Conservation (phyloP, 768 basidiomycete genomes). For the Trametes gibbosa region DNA sequence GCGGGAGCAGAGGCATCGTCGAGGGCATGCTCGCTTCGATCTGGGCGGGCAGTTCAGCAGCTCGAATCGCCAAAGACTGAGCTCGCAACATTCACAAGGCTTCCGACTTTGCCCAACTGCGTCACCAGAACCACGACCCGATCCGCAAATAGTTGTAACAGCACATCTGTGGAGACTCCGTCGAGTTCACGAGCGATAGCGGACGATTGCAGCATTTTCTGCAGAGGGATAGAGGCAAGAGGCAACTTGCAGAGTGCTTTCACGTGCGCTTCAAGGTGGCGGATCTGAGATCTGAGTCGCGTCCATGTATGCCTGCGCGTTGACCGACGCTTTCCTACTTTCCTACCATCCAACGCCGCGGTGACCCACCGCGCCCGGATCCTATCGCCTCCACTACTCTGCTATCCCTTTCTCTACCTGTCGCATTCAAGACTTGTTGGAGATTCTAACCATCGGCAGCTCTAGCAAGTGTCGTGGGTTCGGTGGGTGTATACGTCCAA, state of each 20-base stretch:
- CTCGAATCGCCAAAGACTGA: background rate
- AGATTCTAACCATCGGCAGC: no score
- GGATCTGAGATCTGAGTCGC: no score
- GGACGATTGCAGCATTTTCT: conserved; percentile 40
- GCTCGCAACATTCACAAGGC: conserved; percentile 49
- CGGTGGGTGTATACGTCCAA: background rate
- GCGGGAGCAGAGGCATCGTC: conserved; percentile 49
- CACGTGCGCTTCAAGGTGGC: no score
- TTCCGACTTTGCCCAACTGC: conserved; percentile 88
- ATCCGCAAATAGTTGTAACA: conserved; percentile 80
- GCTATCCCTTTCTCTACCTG: no score
- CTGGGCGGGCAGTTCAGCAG: conserved; percentile 35
- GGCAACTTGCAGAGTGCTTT: background rate
- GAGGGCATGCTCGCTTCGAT: conserved; percentile 78
- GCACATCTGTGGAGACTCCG: conserved; percentile 64
- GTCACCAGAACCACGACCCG: conserved; percentile 83
- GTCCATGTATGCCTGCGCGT: no score
- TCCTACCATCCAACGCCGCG: no score
- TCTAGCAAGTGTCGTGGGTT: background rate
- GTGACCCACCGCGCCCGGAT: no score
- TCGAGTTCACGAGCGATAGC: conserved; percentile 52
- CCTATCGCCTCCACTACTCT: no score
- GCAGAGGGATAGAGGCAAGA: background rate
- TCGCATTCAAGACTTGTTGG: no score
- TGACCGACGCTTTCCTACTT: background rate